Evolutionary conservation across 768 basidiomycete genomes (phyloP), one percentile per base, ranked within the genome.

Genomic region (Trametes maxima): DNA sequence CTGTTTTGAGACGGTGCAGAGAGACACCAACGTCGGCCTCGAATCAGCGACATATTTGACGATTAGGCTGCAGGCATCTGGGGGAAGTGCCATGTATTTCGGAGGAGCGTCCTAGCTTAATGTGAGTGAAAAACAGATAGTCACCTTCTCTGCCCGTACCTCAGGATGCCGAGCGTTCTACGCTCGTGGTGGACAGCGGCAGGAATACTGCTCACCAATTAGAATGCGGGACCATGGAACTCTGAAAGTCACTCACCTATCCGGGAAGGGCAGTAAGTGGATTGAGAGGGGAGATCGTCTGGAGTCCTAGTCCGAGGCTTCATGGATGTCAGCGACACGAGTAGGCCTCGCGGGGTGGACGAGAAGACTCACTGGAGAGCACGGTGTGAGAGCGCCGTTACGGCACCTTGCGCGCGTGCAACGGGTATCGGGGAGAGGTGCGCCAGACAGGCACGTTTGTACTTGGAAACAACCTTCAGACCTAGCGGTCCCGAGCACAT

Each of bases 51-150:
- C 77, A 72, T 81, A 68, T 67, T 78, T 79, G 44, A 82, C 82
- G 68, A 89, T 82, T 68, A 79, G 78, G 73, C 78, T 80, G 75
- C 82, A 85, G 53, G 77, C 79, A 77, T 87, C 85, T 72, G 79
- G 74, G 61, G 86, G 82, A 63, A 85, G 69, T 68, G 82, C 82
- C 87, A 87, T 87, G 67, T 73, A 78, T 50, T 33, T 40, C 47
- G 40, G 43, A 54, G 49, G 54, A 8, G 13, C 16, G 2, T 7
- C 47, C 56, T 61, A n/a, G 3, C 6, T 42, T 6, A 2, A 43
- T 16, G 11, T 53, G 14, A 62, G 51, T 17, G 22, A 4, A 10
- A 3, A 57, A 39, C 8, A 6, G 21, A 17, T 25, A 3, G 14
- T 5, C 16, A 11, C 17, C 2, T 22, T 4, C 10, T 1, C 2